Evolutionary conservation across 768 basidiomycete genomes (phyloP), one percentile per base, ranked within the genome.

Genomic region (Megacollybia marginata): DNA sequence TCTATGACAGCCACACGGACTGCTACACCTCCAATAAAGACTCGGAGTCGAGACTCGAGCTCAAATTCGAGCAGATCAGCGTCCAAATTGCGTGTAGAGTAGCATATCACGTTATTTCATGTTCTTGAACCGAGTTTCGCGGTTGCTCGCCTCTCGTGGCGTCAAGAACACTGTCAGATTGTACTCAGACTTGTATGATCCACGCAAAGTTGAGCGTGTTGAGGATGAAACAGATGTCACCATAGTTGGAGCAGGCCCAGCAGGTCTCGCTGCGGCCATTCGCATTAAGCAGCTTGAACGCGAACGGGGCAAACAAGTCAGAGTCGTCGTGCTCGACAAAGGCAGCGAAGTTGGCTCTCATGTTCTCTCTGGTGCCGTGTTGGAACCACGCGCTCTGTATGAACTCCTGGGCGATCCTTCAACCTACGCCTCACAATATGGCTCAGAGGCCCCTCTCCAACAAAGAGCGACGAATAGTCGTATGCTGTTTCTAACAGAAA

Each of bases 321-420:
- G 95, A 13, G 92, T 99, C 7, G 88, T 99, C 40, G 87, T 99
- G 0, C 74, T 98, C 7, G 96, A 98, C 69, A 99, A 99, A 66
- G 95, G 94, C 10, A 72, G 75, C 13, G 95, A 98, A 78, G 80
- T 92, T 36, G 95, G 92, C 89, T 81, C 93, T 0, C 95, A 99
- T 65, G 92, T 95, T 53, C 79, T 99, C 31, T 96, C 92, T 9
- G 96, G 95, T 10, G 92, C 94, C 0, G 94, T 97, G 48, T 79
- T 99, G 47, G 95, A 99, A 64, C 89, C 96, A 3, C 76, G 84
- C 13, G 92, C 94, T 2, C 75, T 99, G 33, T 78, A 94, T 53
- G 93, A 96, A 57, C 82, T 98, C 5, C 68, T 99, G 1, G 54
- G 54, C 2, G 33, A 28, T 15, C 46, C 48, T 15, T 20, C 38